Conservation (phyloP, 768 basidiomycete genomes). For the Tricholoma saponaceum region DNA sequence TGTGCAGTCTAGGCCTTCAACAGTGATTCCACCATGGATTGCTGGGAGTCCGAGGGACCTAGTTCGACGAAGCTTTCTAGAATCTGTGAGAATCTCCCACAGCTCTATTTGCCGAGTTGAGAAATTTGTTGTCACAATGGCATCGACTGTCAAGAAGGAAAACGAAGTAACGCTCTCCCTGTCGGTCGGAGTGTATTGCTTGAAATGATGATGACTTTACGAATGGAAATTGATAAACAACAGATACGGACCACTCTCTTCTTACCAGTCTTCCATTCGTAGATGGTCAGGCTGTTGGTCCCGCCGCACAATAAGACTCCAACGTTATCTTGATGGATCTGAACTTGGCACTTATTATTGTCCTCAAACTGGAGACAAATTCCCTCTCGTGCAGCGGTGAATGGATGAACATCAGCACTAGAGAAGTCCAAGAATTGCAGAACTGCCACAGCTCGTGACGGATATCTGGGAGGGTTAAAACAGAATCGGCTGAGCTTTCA, state of each 20-base stretch:
- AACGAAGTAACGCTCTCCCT: background rate
- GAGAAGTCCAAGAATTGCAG: background rate
- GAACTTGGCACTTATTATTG: background rate
- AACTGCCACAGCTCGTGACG: background rate
- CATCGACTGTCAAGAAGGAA: background rate
- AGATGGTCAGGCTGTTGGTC: background rate
- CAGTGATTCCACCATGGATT: background rate
- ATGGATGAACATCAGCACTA: background rate
- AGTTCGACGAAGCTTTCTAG: background rate
- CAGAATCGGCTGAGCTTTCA: background rate
- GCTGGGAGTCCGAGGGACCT: background rate
- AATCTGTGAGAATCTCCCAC: background rate
- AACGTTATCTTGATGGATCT: background rate
- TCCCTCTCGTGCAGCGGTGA: background rate
- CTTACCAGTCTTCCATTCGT: background rate
- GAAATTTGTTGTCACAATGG: background rate
- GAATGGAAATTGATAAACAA: background rate
- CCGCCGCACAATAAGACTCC: background rate
- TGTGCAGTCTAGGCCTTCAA: background rate
- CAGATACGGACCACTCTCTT: background rate
- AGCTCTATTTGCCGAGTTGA: background rate
- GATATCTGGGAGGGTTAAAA: background rate
- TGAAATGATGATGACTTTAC: background rate
- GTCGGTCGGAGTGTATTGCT: background rate
- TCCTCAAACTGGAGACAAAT: background rate